These are phyloP conservation scores for Rhodotorula sp. DNA, from an alignment of 1,284 basidiomycete species.

Conservation along the genomic window DNA sequence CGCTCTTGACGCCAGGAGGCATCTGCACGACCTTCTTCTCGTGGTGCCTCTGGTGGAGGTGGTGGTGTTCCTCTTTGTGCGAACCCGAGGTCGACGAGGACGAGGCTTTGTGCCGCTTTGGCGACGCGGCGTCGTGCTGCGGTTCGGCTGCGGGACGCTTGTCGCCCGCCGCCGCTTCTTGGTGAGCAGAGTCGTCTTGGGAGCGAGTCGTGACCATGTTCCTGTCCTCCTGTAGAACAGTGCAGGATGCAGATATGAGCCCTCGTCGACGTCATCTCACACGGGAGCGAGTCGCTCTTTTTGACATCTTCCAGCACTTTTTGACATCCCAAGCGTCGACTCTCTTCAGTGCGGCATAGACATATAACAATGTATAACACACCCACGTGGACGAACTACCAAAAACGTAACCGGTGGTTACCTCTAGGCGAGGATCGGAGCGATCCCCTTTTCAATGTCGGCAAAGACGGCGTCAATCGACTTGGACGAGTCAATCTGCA, in stretches of 20 bases:
- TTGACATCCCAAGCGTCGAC: no score
- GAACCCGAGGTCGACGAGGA: neutral
- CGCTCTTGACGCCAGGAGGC: neutral
- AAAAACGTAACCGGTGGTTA: no score
- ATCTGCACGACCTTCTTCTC: neutral
- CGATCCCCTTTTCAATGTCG: constrained; percentile 34
- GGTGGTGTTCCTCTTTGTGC: neutral
- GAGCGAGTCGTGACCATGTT: constrained; percentile 18
- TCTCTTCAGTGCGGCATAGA: no score
- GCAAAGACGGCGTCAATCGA: constrained; percentile 70
- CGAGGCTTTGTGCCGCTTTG: neutral
- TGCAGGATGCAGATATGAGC: neutral
- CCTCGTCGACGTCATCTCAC: neutral
- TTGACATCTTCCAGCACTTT: no score
- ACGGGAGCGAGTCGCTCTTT: no score
- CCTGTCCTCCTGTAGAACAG: neutral
- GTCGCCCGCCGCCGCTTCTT: neutral
- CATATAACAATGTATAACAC: no score
- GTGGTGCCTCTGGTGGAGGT: neutral
- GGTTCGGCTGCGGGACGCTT: constrained; percentile 10
- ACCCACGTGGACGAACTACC: no score
- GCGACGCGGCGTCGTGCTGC: no score
- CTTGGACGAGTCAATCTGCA: constrained; percentile 73
- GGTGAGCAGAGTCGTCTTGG: neutral
- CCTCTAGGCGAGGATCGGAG: constrained; percentile 18